Conservation (phyloP, 805 yeast genomes). For the Cyberlindnera xylosilytica region DNA sequence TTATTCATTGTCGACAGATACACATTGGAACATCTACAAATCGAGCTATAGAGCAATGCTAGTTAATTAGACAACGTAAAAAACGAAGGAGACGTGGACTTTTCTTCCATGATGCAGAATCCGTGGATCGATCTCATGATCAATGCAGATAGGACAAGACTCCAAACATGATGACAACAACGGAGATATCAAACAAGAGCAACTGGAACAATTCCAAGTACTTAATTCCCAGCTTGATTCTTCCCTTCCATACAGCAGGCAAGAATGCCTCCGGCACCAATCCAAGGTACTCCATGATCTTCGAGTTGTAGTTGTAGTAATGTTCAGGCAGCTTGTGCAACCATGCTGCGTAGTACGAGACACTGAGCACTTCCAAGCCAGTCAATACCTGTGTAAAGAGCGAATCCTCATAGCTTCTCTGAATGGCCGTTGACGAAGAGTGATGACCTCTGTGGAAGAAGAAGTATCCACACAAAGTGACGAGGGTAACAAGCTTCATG, state of each 20-base stretch:
- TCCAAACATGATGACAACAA: conserved; percentile 23
- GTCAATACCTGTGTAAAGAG: conserved; percentile 19
- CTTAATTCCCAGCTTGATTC: conserved; percentile 24
- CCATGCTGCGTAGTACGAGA: conserved; percentile 17
- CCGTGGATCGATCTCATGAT: neutral
- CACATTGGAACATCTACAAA: too few species aligned
- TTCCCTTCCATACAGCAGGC: conserved; percentile 15
- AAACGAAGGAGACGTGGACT: too few species aligned
- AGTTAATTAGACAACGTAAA: too few species aligned
- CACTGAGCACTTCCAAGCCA: conserved; percentile 20
- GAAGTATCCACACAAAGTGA: conserved; percentile 11
- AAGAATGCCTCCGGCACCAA: conserved; percentile 22
- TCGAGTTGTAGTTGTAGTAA: conserved; percentile 26
- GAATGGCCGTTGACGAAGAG: conserved; percentile 11
- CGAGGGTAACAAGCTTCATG: conserved; percentile 10
- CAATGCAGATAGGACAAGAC: conserved; percentile 18
- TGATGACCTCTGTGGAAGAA: conserved; percentile 10
- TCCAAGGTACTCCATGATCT: conserved; percentile 20
- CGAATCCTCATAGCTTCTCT: conserved; percentile 11
- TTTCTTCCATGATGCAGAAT: too few species aligned
- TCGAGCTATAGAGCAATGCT: too few species aligned
- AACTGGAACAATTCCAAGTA: conserved; percentile 24
- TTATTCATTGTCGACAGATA: too few species aligned
- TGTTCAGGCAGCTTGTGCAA: conserved; percentile 17
- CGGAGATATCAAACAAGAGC: conserved; percentile 24